Evolutionary conservation across 805 yeast species (phyloP).

Genomic region (Lachancea waltii): DNA sequence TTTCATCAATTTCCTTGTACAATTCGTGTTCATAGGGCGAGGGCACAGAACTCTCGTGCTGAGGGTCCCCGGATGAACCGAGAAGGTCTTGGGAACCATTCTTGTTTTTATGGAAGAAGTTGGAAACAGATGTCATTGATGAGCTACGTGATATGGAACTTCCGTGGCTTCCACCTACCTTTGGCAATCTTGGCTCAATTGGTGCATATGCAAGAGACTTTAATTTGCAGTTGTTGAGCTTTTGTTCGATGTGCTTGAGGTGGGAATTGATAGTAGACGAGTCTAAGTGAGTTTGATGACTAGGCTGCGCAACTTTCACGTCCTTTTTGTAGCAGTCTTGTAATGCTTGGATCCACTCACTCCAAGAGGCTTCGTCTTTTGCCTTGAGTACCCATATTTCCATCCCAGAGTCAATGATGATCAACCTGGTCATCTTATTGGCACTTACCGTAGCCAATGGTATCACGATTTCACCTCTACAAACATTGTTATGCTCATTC

Average conservation of each 20-base stretch:
- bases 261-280: conserved; percentile 6
- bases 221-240: conserved; percentile 24
- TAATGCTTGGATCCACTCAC: conserved; percentile 77
- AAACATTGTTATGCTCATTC: conserved; percentile 59
- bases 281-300: conserved; percentile 1
- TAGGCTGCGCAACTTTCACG: conserved; percentile 5
- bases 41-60: neutral
- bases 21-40: conserved; percentile 19
- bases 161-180: conserved; percentile 1
- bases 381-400: conserved; percentile 90
- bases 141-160: conserved; percentile 9
- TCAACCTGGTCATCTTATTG: conserved; percentile 55
- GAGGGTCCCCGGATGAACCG: neutral
- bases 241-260: conserved; percentile 18
- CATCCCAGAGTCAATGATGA: conserved; percentile 88
- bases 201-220: conserved; percentile 21
- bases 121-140: conserved; percentile 9
- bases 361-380: conserved; percentile 54
- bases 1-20: conserved; percentile 19
- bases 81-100: conserved; percentile 7
- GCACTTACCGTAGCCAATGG: conserved; percentile 78
- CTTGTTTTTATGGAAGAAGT: conserved; percentile 7
- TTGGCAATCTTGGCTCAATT: neutral
- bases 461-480: conserved; percentile 87
- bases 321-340: conserved; percentile 35